Evolutionary conservation across 495 filamentous ascomycete genomes (phyloP), one percentile per base, ranked within the genome.

Genomic region (Penicillium steckii): DNA sequence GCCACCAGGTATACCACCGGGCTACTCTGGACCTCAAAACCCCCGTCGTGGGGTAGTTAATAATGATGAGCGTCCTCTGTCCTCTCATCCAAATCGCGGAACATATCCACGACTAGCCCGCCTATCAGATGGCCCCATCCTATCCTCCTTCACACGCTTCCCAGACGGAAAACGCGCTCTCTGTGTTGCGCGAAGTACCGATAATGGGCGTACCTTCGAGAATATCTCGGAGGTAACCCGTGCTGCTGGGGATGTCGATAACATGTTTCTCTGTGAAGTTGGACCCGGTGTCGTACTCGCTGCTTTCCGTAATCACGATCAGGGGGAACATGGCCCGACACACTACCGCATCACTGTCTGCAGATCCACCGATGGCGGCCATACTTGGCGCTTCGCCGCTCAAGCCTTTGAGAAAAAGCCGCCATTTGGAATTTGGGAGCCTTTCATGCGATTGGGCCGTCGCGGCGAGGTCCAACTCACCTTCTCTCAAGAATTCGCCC

Each of bases 291-390:
- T 69, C 0, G 70, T 86, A 18, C 68, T 86, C 0, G 77, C 73
- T 6, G 81, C 82, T 1, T 85, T 83, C 57, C 77, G 83, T 23
- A 85, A 85, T 61, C 83, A 85, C 57, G 78, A 84, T 46, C 64
- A 70, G 3, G 62, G 70, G 0, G 67, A 66, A 0, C 43, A 64
- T 22, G 57, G 67, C 18, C 69, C 62, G 1, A 79, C 73, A 0
- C 71, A 72, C 57, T 85, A 80, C 68, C 82, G 83, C 21, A 85
- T 87, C 60, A 84, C 80, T 0, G 73, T 86, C 12, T 85, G 79
- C 56, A 69, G 73, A 30, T 84, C 80, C 21, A 64, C 51, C 9
- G 80, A 87, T 56, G 72, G 70, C 40, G 84, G 81, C 1, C 65
- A 57, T 1, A 71, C 65, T 1, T 86, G 82, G 83, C 46, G 46